Evolutionary conservation across 2,329 filamentous ascomycete genomes (phyloP).

Genomic region (Epichloe coenophiala): DNA sequence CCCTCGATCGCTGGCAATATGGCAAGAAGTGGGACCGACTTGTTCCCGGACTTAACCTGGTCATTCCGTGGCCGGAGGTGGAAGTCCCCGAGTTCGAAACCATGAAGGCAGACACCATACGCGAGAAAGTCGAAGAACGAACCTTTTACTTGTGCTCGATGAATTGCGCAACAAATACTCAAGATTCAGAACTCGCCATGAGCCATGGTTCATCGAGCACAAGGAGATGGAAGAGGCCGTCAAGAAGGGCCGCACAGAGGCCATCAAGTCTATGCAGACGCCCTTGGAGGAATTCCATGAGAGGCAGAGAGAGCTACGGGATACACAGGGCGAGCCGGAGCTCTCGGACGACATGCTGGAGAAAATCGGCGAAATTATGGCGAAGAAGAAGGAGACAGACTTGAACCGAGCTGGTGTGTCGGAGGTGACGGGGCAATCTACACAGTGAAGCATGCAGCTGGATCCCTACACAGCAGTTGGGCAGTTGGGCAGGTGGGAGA

Average conservation of each 20-base stretch:
- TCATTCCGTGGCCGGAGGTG: conserved; percentile 63
- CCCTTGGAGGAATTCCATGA: conserved; percentile 47
- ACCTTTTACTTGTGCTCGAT: conserved; percentile 74
- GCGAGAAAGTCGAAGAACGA: conserved; percentile 58
- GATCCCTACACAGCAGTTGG: no score
- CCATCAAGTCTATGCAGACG: conserved; percentile 31
- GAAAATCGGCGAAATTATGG: conserved; percentile 49
- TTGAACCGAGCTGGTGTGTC: conserved; percentile 25
- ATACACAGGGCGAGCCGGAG: conserved; percentile 39
- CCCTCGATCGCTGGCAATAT: conserved; percentile 25
- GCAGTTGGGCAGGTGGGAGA: background rate
- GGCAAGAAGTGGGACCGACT: conserved; percentile 37
- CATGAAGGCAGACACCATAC: conserved; percentile 55
- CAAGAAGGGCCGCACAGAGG: conserved; percentile 22
- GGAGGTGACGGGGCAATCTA: conserved; percentile 13
- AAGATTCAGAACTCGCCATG: conserved; percentile 68
- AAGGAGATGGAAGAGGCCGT: conserved; percentile 45
- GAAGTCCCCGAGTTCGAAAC: conserved; percentile 37
- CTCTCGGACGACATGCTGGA: conserved; percentile 46
- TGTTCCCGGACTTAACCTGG: conserved; percentile 57
- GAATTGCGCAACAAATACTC: conserved; percentile 78
- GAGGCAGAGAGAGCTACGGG: conserved; percentile 36
- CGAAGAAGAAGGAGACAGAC: conserved; percentile 33
- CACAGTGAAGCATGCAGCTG: background rate
- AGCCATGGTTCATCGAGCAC: conserved; percentile 54